Evolutionary conservation across 2,329 filamentous ascomycete genomes (phyloP).

Genomic region (Periconia sp.): DNA sequence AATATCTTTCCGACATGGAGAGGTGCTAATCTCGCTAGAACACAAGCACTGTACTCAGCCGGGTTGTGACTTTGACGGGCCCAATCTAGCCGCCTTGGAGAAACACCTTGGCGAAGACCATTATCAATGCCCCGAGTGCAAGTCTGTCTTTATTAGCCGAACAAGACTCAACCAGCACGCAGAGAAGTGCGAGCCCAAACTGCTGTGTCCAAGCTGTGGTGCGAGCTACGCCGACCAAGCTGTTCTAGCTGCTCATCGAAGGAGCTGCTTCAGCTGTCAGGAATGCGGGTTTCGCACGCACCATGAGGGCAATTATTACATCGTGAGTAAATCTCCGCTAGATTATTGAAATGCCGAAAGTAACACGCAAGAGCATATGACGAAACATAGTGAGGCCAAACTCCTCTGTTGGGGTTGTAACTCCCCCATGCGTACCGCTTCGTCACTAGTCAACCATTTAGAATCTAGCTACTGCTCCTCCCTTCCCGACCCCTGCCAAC

Average conservation of each 20-base stretch:
- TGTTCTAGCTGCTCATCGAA: conserved; percentile 25
- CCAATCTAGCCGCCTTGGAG: conserved; percentile 19
- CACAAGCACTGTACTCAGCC: conserved; percentile 41
- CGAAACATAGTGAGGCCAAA: conserved; percentile 25
- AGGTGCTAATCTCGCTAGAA: conserved; percentile 9
- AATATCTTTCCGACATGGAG: neutral
- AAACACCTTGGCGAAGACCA: conserved; percentile 35
- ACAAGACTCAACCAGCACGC: conserved; percentile 35
- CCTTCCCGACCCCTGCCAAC: conserved; percentile 62
- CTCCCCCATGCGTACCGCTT: conserved; percentile 28
- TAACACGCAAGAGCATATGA: conserved; percentile 31
- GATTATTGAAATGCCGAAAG: too few species aligned
- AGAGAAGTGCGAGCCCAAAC: conserved; percentile 23
- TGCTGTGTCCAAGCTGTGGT: conserved; percentile 27
- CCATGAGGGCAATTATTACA: conserved; percentile 26
- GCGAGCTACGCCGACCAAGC: conserved; percentile 23
- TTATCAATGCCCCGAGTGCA: conserved; percentile 40
- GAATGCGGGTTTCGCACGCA: conserved; percentile 28
- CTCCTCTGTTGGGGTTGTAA: conserved; percentile 36
- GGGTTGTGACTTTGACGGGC: conserved; percentile 39
- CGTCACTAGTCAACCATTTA: conserved; percentile 38
- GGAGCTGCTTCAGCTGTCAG: conserved; percentile 28
- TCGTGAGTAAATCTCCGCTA: conserved; percentile 27
- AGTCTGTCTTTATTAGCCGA: conserved; percentile 30
- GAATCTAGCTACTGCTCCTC: conserved; percentile 71